Conservation (phyloP, 2,329 filamentous ascomycete genomes). For the Pseudogymnoascus sp. region DNA sequence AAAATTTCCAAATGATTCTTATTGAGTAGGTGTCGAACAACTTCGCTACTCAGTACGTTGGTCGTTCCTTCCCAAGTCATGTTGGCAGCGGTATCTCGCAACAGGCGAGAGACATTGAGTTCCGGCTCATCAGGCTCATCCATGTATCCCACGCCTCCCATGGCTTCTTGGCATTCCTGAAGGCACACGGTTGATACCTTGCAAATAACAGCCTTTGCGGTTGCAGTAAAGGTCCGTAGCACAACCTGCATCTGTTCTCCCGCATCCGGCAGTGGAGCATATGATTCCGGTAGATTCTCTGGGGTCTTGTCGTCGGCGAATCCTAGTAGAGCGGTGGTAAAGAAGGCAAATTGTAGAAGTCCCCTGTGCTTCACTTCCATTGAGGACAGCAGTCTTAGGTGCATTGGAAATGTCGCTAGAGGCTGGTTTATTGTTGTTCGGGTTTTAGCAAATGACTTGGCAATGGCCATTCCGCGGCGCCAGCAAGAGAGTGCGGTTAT, state of each 20-base stretch:
- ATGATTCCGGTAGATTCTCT: slow-evolving; percentile 26
- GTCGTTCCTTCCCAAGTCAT: slow-evolving; percentile 15
- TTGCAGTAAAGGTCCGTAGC: slow-evolving; percentile 17
- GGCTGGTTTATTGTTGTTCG: slow-evolving; percentile 32
- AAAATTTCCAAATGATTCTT: slow-evolving; percentile 14
- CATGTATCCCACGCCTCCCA: slow-evolving; percentile 34
- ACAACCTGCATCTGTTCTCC: slow-evolving; percentile 24
- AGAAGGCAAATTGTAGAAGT: slow-evolving; percentile 32
- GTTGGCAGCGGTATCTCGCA: slow-evolving; percentile 12
- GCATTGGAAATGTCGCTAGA: slow-evolving; percentile 34
- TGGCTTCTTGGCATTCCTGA: slow-evolving; percentile 33
- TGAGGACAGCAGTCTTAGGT: slow-evolving; percentile 32
- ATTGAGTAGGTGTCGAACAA: slow-evolving; percentile 14
- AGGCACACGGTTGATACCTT: slow-evolving; percentile 28
- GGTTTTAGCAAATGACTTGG: slow-evolving; percentile 34
- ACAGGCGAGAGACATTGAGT: slow-evolving; percentile 12
- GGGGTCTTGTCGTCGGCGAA: slow-evolving; percentile 28
- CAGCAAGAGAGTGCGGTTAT: slow-evolving; percentile 31
- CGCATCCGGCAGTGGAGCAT: slow-evolving; percentile 30
- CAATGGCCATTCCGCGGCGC: slow-evolving; percentile 34
- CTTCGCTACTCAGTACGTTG: slow-evolving; percentile 13
- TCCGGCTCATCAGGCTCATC: slow-evolving; percentile 26
- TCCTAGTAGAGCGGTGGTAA: slow-evolving; percentile 31
- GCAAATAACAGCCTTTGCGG: slow-evolving; percentile 31
- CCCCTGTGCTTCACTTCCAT: slow-evolving; percentile 33